Evolutionary conservation across 31 red algal genomes (phyloP).

Genomic region (Odonthalia washingtoniensis): DNA sequence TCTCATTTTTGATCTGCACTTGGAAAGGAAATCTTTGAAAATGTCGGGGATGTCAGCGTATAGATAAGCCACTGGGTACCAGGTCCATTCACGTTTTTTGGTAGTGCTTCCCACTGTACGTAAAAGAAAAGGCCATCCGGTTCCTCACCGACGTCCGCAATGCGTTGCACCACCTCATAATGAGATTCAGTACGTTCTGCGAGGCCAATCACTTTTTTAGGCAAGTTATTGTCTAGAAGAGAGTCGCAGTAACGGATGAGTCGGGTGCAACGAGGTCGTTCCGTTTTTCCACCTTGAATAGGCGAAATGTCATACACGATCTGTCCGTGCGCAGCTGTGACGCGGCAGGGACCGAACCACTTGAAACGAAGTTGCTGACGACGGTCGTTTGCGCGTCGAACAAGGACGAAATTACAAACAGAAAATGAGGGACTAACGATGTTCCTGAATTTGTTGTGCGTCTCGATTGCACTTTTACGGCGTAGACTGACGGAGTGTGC

Average conservation of each 20-base stretch:
- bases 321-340: no score
- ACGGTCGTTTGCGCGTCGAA: slow-evolving; percentile 40
- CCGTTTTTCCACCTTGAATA: not conserved
- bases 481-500: no score
- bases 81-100: slow-evolving; percentile 34
- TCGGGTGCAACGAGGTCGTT: slow-evolving; percentile 9
- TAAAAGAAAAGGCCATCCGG: no score
- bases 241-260: not conserved
- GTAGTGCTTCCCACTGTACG: slow-evolving; percentile 19
- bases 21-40: no score
- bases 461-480: no score
- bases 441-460: no score
- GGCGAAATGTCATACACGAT: no score
- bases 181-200: slow-evolving; percentile 1
- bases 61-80: not conserved
- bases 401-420: slow-evolving; percentile 36
- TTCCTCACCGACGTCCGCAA: not conserved
- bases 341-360: no score
- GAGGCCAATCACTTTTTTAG: slow-evolving; percentile 8
- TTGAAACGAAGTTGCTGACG: slow-evolving; percentile 1
- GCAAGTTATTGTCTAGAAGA: not conserved
- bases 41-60: no score
- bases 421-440: no score
- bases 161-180: slow-evolving; percentile 4
- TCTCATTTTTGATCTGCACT: no score